Evolutionary conservation across 192 early-diverging fungal species (phyloP).

Genomic region (Linnemannia zychae): DNA sequence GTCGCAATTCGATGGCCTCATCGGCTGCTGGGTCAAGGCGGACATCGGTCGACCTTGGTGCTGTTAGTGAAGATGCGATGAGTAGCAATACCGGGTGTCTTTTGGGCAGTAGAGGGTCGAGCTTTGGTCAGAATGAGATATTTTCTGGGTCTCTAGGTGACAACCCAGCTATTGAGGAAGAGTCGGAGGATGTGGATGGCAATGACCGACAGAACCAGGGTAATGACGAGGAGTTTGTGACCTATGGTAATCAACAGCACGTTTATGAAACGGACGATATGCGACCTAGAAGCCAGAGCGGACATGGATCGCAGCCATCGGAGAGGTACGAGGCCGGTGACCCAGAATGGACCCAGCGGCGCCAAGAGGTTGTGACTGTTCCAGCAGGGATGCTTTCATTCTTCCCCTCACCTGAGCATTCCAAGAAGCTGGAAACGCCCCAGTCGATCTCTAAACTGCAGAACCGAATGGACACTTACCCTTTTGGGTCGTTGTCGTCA

Average conservation of each 20-base stretch:
- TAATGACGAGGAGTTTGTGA: slow-evolving; percentile 16
- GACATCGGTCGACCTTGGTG: slow-evolving; percentile 27
- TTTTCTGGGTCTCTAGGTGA: not conserved
- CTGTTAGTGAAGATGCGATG: slow-evolving; percentile 1
- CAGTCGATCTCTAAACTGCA: slow-evolving; percentile 43
- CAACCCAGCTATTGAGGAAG: slow-evolving; percentile 6
- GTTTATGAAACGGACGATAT: slow-evolving; percentile 30
- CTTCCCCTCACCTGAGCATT: slow-evolving; percentile 47
- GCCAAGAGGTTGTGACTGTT: slow-evolving; percentile 45
- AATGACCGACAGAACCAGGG: not conserved
- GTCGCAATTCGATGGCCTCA: slow-evolving; percentile 3
- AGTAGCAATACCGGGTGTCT: not conserved
- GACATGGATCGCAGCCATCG: not conserved
- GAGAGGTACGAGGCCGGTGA: not conserved
- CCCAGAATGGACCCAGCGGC: slow-evolving; percentile 12
- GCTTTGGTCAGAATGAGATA: not conserved
- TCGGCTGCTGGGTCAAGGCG: slow-evolving; percentile 36
- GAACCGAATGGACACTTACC: slow-evolving; percentile 13
- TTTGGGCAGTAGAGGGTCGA: not conserved
- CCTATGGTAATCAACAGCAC: slow-evolving; percentile 39
- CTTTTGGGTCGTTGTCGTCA: slow-evolving; percentile 9
- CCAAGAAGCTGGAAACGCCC: slow-evolving; percentile 43
- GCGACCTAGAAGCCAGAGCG: not conserved
- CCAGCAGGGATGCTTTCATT: slow-evolving; percentile 42
- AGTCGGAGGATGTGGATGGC: not conserved